A percentile compares a stretch with the other conserved stretches of the same genome.
These are phyloP conservation scores for Fusarium papillatum DNA, from an alignment of 2,329 filamentous ascomycete species.

Conservation along the genomic window DNA sequence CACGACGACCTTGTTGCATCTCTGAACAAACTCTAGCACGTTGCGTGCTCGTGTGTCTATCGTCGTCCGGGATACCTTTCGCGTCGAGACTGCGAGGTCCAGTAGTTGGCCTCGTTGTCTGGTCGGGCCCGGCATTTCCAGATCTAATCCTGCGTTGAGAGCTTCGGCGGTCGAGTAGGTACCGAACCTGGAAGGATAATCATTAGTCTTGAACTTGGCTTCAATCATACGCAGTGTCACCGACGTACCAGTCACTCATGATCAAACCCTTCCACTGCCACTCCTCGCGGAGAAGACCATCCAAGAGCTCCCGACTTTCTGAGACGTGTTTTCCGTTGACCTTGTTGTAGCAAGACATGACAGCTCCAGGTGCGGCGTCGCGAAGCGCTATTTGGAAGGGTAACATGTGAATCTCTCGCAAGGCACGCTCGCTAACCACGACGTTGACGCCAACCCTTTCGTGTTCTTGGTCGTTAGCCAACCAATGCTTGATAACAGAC, in stretches of 20 bases:
- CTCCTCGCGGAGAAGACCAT: constrained; percentile 54
- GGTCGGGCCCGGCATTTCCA: constrained; percentile 49
- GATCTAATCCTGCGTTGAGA: constrained; percentile 40
- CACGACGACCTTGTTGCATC: neutral
- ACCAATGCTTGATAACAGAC: constrained; percentile 11
- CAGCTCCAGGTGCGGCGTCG: constrained; percentile 51
- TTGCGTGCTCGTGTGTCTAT: constrained; percentile 3
- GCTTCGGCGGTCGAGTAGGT: constrained; percentile 46
- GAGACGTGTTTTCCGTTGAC: constrained; percentile 55
- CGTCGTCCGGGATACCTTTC: neutral
- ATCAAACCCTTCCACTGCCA: constrained; percentile 58
- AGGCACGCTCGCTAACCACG: neutral
- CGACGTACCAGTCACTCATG: constrained; percentile 59
- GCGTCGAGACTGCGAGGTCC: neutral
- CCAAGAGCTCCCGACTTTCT: constrained; percentile 30
- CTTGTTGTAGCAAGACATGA: constrained; percentile 60
- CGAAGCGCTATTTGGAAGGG: constrained; percentile 57
- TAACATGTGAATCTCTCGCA: constrained; percentile 52
- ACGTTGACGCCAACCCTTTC: neutral
- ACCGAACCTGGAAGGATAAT: constrained; percentile 9
- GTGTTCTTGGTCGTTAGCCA: constrained; percentile 17
- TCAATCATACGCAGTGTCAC: fast-evolving
- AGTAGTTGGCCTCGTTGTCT: constrained; percentile 12
- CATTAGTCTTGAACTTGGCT: neutral
- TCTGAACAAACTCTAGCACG: constrained; percentile 9